Percentiles rank a stretch among this genome's conserved stretches.
phyloP scores from a whole-genome alignment of 352 stramenopile species.

The Phytophthora hibernalis region DNA sequence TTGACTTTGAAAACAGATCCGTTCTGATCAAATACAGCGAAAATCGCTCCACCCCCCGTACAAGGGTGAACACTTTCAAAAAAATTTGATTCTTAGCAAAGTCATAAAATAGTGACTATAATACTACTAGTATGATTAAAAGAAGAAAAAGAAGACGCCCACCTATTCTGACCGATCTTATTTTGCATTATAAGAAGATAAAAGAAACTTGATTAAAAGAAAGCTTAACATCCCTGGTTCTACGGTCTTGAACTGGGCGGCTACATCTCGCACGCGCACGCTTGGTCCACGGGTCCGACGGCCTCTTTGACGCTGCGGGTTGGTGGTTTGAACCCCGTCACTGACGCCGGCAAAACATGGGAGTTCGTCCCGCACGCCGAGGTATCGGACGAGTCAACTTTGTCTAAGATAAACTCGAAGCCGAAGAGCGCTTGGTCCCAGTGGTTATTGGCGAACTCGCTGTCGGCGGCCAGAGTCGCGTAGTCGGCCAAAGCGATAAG shows the following conservation, averaged over 20 bases:
- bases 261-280: slow-evolving; percentile 47
- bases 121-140: no score
- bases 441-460: slow-evolving; percentile 14
- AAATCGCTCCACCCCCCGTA: no score
- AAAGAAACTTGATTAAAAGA: no score
- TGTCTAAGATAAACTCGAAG: slow-evolving; percentile 41
- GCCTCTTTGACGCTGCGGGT: slow-evolving; percentile 33
- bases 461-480: slow-evolving; percentile 32
- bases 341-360: slow-evolving; percentile 37
- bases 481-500: slow-evolving; percentile 48
- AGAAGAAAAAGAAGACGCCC: no score
- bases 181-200: no score
- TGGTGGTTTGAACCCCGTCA: slow-evolving; percentile 34
- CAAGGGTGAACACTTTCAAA: no score
- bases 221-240: no score
- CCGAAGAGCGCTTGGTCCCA: slow-evolving; percentile 39
- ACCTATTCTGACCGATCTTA: no score
- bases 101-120: no score
- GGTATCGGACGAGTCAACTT: slow-evolving; percentile 36
- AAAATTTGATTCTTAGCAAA: no score
- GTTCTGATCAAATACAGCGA: no score
- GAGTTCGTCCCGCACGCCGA: slow-evolving; percentile 36
- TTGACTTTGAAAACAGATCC: no score
- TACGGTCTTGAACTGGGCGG: slow-evolving; percentile 22
- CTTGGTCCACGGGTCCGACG: slow-evolving; percentile 46